Conservation (phyloP, 108 stramenopile species). For the Cylindrotheca closterium region DNA sequence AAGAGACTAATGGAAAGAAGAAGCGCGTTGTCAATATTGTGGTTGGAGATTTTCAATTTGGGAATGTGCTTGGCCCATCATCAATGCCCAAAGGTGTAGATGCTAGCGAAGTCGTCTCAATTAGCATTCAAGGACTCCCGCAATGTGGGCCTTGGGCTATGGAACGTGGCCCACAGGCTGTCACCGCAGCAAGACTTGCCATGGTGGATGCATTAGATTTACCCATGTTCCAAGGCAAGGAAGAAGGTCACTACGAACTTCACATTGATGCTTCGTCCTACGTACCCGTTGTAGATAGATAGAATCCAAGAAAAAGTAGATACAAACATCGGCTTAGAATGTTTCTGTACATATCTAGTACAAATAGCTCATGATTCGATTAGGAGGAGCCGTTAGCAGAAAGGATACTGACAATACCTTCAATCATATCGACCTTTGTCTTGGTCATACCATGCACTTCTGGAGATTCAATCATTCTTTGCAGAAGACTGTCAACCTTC, state of each 20-base stretch:
- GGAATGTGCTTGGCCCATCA: slow-evolving; percentile 27
- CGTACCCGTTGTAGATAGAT: background rate
- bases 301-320: background rate
- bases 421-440: background rate
- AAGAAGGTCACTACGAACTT: slow-evolving; percentile 57
- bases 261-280: slow-evolving; percentile 55
- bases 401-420: slow-evolving; percentile 9
- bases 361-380: background rate
- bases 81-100: slow-evolving; percentile 39
- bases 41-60: slow-evolving; percentile 46
- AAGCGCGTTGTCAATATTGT: slow-evolving; percentile 66
- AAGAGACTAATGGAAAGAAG: background rate
- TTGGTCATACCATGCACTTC: background rate
- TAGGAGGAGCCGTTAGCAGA: too few relatives aligned
- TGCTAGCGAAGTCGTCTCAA: slow-evolving; percentile 51
- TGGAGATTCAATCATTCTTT: slow-evolving; percentile 1
- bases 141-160: slow-evolving; percentile 77
- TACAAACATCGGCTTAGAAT: too few relatives aligned
- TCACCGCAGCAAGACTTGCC: slow-evolving; percentile 57
- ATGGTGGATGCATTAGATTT: slow-evolving; percentile 52
- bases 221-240: slow-evolving; percentile 57
- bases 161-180: slow-evolving; percentile 66
- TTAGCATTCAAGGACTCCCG: slow-evolving; percentile 59
- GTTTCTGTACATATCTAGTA: too few relatives aligned
- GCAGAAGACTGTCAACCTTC: slow-evolving; percentile 29